Base-by-base conservation (phyloP, 805 yeast species). In the Ogataea pini region DNA sequence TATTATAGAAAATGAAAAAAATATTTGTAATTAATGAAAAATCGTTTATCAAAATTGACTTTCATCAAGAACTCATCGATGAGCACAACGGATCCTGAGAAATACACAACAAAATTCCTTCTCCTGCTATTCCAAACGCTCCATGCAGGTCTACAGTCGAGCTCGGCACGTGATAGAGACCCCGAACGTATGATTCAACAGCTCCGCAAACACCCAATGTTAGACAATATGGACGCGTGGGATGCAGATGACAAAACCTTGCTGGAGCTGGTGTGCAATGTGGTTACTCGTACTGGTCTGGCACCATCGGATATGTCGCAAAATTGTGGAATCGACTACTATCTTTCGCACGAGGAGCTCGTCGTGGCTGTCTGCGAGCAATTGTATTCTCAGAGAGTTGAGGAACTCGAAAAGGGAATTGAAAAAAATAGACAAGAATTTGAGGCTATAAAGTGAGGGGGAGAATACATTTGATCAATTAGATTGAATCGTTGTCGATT, bases 101-200 rank as follows among this genome's bases (percentile, higher is more conserved):
- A 44, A 3, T 65, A 64, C 52, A 57, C 68, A 1, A 61, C 65
- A 3, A 65, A 64, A 49, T 51, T 62, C 12, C 53, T 62, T 25
- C 57, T 68, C 25, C 59, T 68, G 9, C 52, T 67, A 3, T 56
- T 63, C n/a, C 71, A 68, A 49, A 44, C 56, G 19, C 48, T 66
- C 4, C 58, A 62, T 37, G 68, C 56, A 6, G 36, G 49, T 9
- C 22, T 55, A 16, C 50, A 28, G 42, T 51, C 37, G 29, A 56
- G 34, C 22, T 55, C 51, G 25, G 37, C 44, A 4, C 45, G 47
- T 49, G 52, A 51, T 22, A 44, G 52, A 16, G 47, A 48, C 19
- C 36, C 50, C 29, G 40, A 52, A 3, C 37, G 47, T 12, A 48
- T 67, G 6, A 22, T 54, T 14, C 18, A 39, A 7, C 48, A 44